These are phyloP conservation scores for Pisolithus tinctorius DNA, from an alignment of 768 basidiomycete genomes.

Conservation along the genomic window DNA sequence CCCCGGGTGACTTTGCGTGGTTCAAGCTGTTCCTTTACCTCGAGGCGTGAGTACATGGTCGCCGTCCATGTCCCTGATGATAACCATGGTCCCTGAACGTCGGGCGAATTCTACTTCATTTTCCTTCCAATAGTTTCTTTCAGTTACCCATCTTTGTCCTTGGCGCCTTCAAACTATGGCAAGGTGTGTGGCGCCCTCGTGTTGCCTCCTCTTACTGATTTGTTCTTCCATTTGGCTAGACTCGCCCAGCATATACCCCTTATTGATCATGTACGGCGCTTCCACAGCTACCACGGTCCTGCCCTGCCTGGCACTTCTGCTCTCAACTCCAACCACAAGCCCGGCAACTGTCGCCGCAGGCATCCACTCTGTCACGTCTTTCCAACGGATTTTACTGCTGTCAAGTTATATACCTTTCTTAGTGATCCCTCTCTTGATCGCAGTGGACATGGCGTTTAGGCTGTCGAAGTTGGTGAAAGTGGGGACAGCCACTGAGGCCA, in stretches of 20 bases:
- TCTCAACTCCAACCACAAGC: constrained; percentile 45
- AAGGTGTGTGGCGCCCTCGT: constrained; percentile 30
- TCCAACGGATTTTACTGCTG: constrained; percentile 54
- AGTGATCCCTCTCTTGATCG: constrained; percentile 62
- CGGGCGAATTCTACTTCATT: too few species aligned
- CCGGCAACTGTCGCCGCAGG: constrained; percentile 22
- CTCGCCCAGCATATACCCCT: constrained; percentile 46
- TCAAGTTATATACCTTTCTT: constrained; percentile 74
- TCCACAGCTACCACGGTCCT: constrained; percentile 74
- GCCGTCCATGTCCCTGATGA: neutral
- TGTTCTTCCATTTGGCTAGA: constrained; percentile 28
- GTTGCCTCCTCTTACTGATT: neutral
- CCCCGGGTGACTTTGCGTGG: constrained; percentile 43
- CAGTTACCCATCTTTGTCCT: constrained; percentile 75
- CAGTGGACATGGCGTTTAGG: constrained; percentile 60
- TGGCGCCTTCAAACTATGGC: constrained; percentile 55
- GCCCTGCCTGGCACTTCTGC: constrained; percentile 57
- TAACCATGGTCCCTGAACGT: too few species aligned
- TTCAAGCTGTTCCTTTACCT: constrained; percentile 58
- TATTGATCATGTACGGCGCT: constrained; percentile 69
- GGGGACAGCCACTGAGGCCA: constrained; percentile 12
- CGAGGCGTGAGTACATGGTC: constrained; percentile 42
- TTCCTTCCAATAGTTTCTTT: constrained; percentile 39
- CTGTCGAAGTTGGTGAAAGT: constrained; percentile 26
- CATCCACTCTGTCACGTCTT: constrained; percentile 35